phyloP scores from a whole-genome alignment of 1,139 yeast genomes.

The Yamadazyma sp. region DNA sequence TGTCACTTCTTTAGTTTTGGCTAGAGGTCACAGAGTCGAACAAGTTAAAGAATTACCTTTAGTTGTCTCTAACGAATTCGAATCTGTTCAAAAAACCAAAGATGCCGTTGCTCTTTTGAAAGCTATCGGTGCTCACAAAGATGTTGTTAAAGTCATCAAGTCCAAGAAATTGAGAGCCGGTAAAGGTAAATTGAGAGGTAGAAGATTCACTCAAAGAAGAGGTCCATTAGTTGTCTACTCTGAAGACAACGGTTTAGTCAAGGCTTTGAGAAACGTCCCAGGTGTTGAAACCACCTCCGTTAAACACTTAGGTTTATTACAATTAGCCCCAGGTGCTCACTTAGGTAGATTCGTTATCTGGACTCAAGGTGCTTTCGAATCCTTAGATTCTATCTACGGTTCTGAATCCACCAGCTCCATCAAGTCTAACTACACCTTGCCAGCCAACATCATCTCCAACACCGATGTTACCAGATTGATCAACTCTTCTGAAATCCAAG shows the following conservation, averaged over 20 bases:
- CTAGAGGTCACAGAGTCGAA: conserved; percentile 99
- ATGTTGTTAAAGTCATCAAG: conserved; percentile 95
- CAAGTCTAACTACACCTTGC: conserved; percentile 90
- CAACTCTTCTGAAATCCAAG: conserved; percentile 99
- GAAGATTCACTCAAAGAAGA: conserved; percentile 99
- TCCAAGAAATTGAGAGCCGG: conserved; percentile 99
- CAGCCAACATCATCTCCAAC: conserved; percentile 91
- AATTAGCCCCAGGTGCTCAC: conserved; percentile 99
- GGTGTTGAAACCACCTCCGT: conserved; percentile 99
- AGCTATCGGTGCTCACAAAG: conserved; percentile 99
- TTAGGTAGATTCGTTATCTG: conserved; percentile 99
- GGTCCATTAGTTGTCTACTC: conserved; percentile 99
- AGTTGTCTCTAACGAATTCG: conserved; percentile 92
- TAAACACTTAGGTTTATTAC: conserved; percentile 90
- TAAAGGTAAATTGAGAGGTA: conserved; percentile 99
- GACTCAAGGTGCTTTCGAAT: conserved; percentile 98
- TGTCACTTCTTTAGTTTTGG: conserved; percentile 96
- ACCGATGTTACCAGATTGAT: conserved; percentile 95
- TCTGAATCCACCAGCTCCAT: conserved; percentile 81
- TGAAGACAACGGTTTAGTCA: conserved; percentile 95
- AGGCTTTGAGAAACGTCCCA: conserved; percentile 99
- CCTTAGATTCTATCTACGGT: conserved; percentile 97
- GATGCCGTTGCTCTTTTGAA: conserved; percentile 98
- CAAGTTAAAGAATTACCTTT: conserved; percentile 98
- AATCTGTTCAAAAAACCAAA: conserved; percentile 94